phyloP scores from a whole-genome alignment of 495 filamentous ascomycete genomes.

The Penicillium mononematosum region DNA sequence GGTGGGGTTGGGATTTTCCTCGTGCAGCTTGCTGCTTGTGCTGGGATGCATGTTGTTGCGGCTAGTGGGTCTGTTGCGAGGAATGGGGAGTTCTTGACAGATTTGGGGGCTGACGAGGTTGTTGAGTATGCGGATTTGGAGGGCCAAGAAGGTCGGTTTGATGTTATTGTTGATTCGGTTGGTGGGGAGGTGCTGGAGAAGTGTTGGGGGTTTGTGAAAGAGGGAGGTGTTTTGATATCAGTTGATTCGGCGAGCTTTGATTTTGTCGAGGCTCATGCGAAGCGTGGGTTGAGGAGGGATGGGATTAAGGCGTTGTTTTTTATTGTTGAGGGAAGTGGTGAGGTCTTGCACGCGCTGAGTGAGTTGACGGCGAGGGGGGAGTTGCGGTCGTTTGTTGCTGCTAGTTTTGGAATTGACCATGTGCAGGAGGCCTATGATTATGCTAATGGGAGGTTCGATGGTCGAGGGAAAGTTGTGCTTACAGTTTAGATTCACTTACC shows the following conservation, averaged over 20 bases:
- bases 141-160: slow-evolving; percentile 15
- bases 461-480: slow-evolving; percentile 33
- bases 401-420: slow-evolving; percentile 21
- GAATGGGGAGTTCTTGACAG: slow-evolving; percentile 31
- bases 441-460: slow-evolving; percentile 25
- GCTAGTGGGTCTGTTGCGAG: slow-evolving; percentile 30
- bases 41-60: slow-evolving; percentile 28
- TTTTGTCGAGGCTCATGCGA: slow-evolving; percentile 39
- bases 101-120: slow-evolving; percentile 29
- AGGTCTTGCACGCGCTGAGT: slow-evolving; percentile 20
- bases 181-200: slow-evolving; percentile 28
- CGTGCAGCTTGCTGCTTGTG: slow-evolving; percentile 31
- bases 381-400: slow-evolving; percentile 31
- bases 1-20: slow-evolving; percentile 38
- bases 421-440: slow-evolving; percentile 35
- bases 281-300: slow-evolving; percentile 17
- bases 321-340: slow-evolving; percentile 28
- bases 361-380: slow-evolving; percentile 20
- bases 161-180: slow-evolving; percentile 38
- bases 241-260: slow-evolving; percentile 36
- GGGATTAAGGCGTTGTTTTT: slow-evolving; percentile 33
- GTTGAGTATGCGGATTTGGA: slow-evolving; percentile 30
- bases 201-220: slow-evolving; percentile 30
- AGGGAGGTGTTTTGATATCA: slow-evolving; percentile 27
- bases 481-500: slow-evolving; percentile 12